Conservation (phyloP, 345 rosid species). For the Syzygium aromaticum region DNA sequence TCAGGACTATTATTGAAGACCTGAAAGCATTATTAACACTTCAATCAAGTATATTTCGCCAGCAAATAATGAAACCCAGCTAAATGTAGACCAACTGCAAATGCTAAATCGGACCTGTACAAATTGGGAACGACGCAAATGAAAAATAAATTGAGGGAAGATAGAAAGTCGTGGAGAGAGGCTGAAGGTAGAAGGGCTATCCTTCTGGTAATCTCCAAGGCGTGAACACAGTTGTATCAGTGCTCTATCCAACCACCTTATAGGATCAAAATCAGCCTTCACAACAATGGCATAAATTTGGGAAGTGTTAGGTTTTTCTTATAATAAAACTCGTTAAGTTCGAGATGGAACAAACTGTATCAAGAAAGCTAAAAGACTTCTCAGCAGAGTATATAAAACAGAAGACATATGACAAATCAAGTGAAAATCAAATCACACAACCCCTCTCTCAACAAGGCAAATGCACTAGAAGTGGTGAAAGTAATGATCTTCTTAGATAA, state of each 20-base stretch:
- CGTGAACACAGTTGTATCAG: slow-evolving; percentile 73
- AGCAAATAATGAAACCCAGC: neutral
- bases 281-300: slow-evolving; percentile 8
- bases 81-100: neutral
- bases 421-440: neutral
- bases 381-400: neutral
- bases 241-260: slow-evolving; percentile 91
- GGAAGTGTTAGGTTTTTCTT: neutral
- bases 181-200: slow-evolving; percentile 69
- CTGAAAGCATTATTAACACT: slow-evolving; percentile 25
- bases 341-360: neutral
- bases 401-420: neutral
- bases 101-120: slow-evolving; percentile 52
- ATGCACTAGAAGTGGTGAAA: neutral
- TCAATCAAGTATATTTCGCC: neutral
- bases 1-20: slow-evolving; percentile 98
- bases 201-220: slow-evolving; percentile 88
- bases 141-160: slow-evolving; percentile 83
- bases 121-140: slow-evolving; percentile 96
- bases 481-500: neutral
- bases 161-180: slow-evolving; percentile 73
- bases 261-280: slow-evolving; percentile 86
- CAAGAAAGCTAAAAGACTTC: neutral
- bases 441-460: neutral
- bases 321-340: neutral